Percentiles rank a stretch among this genome's conserved stretches.
Evolutionary conservation across 345 rosid species (phyloP).

Genomic region (Toxicodendron radicans): DNA sequence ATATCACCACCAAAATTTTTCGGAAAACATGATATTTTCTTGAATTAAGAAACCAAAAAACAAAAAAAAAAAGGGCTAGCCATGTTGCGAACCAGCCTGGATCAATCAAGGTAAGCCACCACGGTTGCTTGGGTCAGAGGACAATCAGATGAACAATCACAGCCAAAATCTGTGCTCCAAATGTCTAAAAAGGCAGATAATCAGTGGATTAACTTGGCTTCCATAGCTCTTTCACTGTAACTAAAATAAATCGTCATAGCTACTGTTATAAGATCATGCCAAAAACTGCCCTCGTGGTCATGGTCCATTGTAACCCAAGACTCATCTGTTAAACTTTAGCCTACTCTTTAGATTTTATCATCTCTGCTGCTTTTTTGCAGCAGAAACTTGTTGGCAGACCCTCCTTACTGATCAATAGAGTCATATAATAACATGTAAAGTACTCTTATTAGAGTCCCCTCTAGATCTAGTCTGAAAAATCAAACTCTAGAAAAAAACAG

Average conservation of each 20-base stretch:
- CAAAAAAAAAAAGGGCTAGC: background rate
- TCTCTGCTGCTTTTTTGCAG: background rate
- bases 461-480: background rate
- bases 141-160: background rate
- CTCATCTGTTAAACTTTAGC: background rate
- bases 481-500: background rate
- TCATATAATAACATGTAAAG: background rate
- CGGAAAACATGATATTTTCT: background rate
- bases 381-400: background rate
- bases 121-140: background rate
- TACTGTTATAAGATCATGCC: background rate
- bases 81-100: background rate
- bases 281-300: background rate
- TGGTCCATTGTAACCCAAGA: background rate
- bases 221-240: background rate
- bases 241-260: background rate
- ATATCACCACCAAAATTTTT: background rate
- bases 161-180: background rate
- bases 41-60: background rate
- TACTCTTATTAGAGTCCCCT: background rate
- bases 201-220: background rate
- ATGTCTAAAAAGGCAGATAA: background rate
- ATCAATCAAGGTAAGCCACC: background rate
- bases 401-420: background rate
- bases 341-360: background rate